These are phyloP conservation scores for Xylaria sp. DNA, from an alignment of 2,329 filamentous ascomycete species.

Conservation along the genomic window DNA sequence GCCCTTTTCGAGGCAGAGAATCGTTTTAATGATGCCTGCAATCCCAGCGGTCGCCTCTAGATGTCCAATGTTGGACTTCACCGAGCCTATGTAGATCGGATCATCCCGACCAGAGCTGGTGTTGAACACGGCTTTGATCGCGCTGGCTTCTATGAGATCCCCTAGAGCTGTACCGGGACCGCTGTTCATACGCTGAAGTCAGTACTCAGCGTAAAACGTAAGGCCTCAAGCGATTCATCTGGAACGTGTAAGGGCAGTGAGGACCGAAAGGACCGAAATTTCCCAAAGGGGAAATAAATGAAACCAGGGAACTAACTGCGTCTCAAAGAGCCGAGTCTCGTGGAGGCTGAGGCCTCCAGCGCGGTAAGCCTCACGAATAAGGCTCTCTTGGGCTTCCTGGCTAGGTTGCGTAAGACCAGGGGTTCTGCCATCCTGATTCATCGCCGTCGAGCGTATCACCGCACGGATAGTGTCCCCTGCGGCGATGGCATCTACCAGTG, in stretches of 20 bases:
- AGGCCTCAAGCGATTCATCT: too few species aligned
- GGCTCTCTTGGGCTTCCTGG: not conserved
- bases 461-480: not conserved
- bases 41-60: not conserved
- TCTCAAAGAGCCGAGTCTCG: not conserved
- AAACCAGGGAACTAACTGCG: not conserved
- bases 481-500: not conserved
- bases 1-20: not conserved
- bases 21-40: not conserved
- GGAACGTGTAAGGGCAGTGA: too few species aligned
- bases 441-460: not conserved
- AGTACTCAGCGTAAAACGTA: too few species aligned
- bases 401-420: not conserved
- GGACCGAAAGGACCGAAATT: too few species aligned
- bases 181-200: too few species aligned
- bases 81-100: not conserved
- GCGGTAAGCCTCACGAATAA: not conserved
- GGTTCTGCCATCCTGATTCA: not conserved
- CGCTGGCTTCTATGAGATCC: not conserved
- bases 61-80: constrained; percentile 11
- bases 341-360: not conserved
- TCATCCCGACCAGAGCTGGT: not conserved
- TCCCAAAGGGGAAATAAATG: too few species aligned
- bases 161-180: not conserved
- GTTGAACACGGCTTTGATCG: not conserved